Evolutionary conservation across 768 basidiomycete species (phyloP).

Genomic region (Lactarius evosmus): DNA sequence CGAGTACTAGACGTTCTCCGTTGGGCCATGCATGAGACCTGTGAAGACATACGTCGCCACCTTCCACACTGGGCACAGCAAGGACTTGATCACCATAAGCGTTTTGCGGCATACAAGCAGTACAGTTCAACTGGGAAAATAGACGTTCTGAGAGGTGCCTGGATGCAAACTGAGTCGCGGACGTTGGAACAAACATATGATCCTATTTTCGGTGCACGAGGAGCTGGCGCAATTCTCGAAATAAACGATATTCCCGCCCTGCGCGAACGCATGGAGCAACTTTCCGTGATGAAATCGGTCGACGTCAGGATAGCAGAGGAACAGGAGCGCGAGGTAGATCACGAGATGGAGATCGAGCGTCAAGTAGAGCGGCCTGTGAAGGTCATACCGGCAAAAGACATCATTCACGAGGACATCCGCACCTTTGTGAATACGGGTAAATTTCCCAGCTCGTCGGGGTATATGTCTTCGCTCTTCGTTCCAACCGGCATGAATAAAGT

Average conservation of each 20-base stretch:
- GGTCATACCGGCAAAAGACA: conserved; percentile 2
- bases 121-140: neutral
- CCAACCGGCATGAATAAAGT: neutral
- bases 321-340: conserved; percentile 24
- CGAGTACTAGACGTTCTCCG: conserved; percentile 19
- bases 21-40: conserved; percentile 24
- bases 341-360: conserved; percentile 20
- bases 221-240: neutral
- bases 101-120: neutral
- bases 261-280: conserved; percentile 10
- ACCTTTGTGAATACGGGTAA: conserved; percentile 14
- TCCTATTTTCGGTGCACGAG: neutral
- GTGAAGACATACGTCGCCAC: conserved; percentile 23
- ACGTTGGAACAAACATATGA: conserved; percentile 23
- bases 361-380: conserved; percentile 14
- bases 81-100: conserved; percentile 14
- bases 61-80: conserved; percentile 21
- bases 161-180: conserved; percentile 18
- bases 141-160: neutral
- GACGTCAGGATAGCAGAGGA: conserved; percentile 21
- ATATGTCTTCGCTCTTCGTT: conserved; percentile 1
- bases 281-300: neutral
- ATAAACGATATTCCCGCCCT: conserved; percentile 4
- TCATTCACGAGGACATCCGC: conserved; percentile 6
- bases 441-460: neutral